A percentile compares a stretch with the other conserved stretches of the same genome.
These are phyloP conservation scores for Sporobolus alterniflorus DNA, from an alignment of 202 grass and related monocot species.

Conservation along the genomic window DNA sequence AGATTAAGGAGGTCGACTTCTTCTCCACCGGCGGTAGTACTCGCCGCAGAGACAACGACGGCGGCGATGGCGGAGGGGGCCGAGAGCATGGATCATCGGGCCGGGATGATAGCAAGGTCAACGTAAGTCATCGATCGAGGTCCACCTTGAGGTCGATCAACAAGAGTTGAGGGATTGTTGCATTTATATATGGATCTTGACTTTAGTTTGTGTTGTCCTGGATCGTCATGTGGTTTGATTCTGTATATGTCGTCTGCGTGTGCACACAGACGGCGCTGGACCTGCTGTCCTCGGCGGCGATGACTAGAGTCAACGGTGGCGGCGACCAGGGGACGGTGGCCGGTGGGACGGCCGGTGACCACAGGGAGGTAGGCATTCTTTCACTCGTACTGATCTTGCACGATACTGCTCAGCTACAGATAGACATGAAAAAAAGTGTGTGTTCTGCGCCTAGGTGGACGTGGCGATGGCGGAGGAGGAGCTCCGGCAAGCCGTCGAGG, in stretches of 20 bases:
- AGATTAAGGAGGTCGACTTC: slow-evolving; percentile 60
- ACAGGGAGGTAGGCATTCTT: neutral
- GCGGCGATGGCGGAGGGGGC: neutral
- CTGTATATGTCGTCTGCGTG: no score
- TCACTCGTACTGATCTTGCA: neutral
- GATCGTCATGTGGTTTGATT: neutral
- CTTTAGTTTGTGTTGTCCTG: neutral
- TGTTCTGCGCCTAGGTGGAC: neutral
- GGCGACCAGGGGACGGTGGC: neutral
- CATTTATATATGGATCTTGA: neutral
- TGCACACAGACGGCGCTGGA: slow-evolving; percentile 35
- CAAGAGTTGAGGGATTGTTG: neutral
- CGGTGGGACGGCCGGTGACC: neutral
- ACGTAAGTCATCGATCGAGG: slow-evolving; percentile 33
- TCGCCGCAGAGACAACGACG: neutral
- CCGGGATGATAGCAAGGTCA: slow-evolving; percentile 8
- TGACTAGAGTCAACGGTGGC: neutral
- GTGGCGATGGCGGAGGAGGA: slow-evolving; percentile 29
- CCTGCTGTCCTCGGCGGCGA: slow-evolving; percentile 31
- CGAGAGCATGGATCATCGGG: neutral
- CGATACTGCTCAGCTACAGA: neutral
- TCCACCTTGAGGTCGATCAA: neutral
- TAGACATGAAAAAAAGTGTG: neutral
- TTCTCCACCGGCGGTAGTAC: slow-evolving; percentile 16
- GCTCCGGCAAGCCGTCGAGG: slow-evolving; percentile 46